A percentile compares a stretch with the other conserved stretches of the same genome.
phyloP scores from a whole-genome alignment of 2,329 filamentous ascomycete species.

The Fusarium nygamai region DNA sequence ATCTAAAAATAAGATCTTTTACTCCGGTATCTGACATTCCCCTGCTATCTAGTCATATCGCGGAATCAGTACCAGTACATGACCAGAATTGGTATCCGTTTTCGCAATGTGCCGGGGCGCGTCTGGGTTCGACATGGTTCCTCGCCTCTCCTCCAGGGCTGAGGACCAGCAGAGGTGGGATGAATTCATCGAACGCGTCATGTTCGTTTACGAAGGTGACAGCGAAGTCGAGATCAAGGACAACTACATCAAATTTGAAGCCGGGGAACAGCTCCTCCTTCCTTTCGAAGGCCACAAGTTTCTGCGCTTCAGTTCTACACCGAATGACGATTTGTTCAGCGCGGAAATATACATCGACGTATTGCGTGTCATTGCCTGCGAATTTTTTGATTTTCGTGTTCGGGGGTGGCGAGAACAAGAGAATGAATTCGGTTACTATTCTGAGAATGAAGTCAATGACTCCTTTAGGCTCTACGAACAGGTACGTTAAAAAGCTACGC shows the following conservation, averaged over 20 bases:
- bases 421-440: background rate
- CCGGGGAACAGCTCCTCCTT: background rate
- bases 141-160: background rate
- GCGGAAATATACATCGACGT: rapidly evolving
- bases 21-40: rapidly evolving
- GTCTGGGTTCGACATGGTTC: background rate
- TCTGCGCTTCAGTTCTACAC: background rate
- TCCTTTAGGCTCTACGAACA: background rate
- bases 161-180: background rate
- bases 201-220: rapidly evolving
- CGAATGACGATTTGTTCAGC: rapidly evolving
- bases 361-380: background rate
- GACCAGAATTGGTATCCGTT: background rate
- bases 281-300: background rate
- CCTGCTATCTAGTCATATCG: background rate
- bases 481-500: background rate
- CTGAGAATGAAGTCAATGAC: background rate
- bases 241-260: background rate
- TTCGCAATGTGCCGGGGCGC: background rate
- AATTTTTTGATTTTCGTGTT: background rate
- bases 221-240: background rate
- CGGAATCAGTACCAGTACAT: background rate
- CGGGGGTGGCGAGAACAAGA: background rate
- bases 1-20: rapidly evolving
- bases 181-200: background rate